Base-by-base conservation (phyloP, 345 rosid genomes). In the Hypericum perforatum region DNA sequence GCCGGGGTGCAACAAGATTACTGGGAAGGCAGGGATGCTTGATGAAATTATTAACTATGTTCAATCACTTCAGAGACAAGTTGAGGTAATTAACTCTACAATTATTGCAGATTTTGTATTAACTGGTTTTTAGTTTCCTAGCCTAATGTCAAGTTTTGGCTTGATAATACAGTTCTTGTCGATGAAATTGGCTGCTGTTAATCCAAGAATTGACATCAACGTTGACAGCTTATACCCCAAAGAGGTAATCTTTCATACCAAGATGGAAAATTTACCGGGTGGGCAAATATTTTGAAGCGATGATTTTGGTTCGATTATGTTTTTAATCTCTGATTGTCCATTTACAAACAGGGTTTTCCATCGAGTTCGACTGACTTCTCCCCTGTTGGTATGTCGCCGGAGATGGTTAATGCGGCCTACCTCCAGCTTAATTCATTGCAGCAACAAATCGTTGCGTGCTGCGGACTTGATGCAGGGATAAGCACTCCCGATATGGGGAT, bases 1-100 rank as follows among this genome's bases (percentile, higher is more conserved):
- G 7, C 94, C 89, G 0, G 86, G 94, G 5, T 85, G 94, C 63
- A 69, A 73, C 74, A 82, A 79, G 65, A 74, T 79, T 45, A 78
- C 80, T 0, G 94, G 92, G 16, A 81, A 83, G 60, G 95, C 97
- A 15, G 83, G 87, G 43, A 71, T 87, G 89, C 89, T 91, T 43
- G 94, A 87, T 70, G 98, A 91, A 61, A 79, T 87, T 56, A 91
- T 91, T 60, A 84, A 79, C 73, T 78, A 88, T 71, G 92, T 83
- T 59, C 89, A 81, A 67, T 85, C 86, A 56, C 77, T 84, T 37
- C 94, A 90, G 49, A 67, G 77, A 60, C 95, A 82, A 73, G 86
- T 82, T 1, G 91, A 82, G 81, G 95, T 86, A 67, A 54, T 37
- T 45, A 22, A 2, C 9, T 14, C 5, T 47, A 0, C 6, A 3